Evolutionary conservation across 495 filamentous ascomycete genomes (phyloP), one percentile per base, ranked within the genome.

Genomic region (Durotheca rogersii): DNA sequence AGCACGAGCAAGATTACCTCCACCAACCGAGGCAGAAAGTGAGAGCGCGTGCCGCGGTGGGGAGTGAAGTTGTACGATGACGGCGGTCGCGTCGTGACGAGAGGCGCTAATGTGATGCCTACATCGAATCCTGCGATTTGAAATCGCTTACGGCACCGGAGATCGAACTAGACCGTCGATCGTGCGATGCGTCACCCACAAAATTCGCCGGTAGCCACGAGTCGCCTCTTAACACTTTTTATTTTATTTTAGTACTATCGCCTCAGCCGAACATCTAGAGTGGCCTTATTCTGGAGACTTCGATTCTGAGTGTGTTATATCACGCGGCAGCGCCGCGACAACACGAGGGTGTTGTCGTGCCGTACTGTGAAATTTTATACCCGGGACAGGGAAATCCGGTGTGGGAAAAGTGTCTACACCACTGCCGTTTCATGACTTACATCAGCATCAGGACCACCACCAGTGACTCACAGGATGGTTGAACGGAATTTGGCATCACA

Each of bases 1-100:
- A 81, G 81, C 47, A 89, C 86, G 10, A 87, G 82, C 65, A 90
- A 88, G 63, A 88, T 90, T 57, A 89, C 86, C 4, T 79, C 84
- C 4, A 71, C 74, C 64, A 70, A 62, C 61, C 67, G 73, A 31
- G 64, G 69, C 58, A 82, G 75, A 66, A 80, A 80, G 62, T 81
- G 52, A 69, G 52, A 69, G 18, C 23, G n/a, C 12, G n/a, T 17
- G 27, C 21, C 15, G 3, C 7, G 31, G 17, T 37, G 12, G 1
- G 40, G 41, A 47, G 29, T 25, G 23, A 30, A 33, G 36, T 9
- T 41, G 33, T 39, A 46, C 35, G 27, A 56, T 19, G 33, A 31
- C 9, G 20, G 49, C 29, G 21, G 50, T 37, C 37, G 11, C 30
- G 12, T 43, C 6, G 32, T 25, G 41, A 50, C 34, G 38, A n/a